A percentile compares a stretch with the other conserved stretches of the same genome.
Evolutionary conservation across 2,329 filamentous ascomycete species (phyloP).

Genomic region (Claviceps capensis): DNA sequence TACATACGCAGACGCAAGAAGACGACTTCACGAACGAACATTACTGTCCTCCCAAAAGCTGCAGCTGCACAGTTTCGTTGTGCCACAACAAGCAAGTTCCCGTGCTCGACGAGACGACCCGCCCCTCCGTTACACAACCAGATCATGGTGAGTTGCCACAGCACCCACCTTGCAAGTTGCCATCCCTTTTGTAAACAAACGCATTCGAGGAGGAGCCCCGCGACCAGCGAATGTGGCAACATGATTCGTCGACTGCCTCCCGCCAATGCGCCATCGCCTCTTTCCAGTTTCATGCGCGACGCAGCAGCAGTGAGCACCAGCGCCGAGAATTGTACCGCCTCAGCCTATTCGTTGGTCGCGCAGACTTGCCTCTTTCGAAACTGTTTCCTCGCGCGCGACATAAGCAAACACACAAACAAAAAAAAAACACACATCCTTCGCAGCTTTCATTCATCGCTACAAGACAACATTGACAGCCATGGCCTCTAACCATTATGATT

Average conservation of each 20-base stretch:
- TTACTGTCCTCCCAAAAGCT: neutral
- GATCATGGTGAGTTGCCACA: slow-evolving; percentile 7
- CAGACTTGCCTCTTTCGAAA: too few species aligned
- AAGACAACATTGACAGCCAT: slow-evolving; percentile 15
- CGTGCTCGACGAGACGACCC: neutral
- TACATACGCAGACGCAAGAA: neutral
- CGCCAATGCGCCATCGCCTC: neutral
- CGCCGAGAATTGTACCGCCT: too few species aligned
- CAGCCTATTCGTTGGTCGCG: too few species aligned
- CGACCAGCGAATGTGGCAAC: slow-evolving; percentile 2
- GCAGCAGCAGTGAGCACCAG: neutral
- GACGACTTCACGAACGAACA: neutral
- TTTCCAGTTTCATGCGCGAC: neutral
- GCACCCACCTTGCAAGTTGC: slow-evolving; percentile 1
- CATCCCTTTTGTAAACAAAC: slow-evolving; percentile 5
- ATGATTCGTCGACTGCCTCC: slow-evolving; percentile 4
- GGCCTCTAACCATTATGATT: slow-evolving; percentile 39
- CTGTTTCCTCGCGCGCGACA: neutral
- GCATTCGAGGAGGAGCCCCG: slow-evolving; percentile 3
- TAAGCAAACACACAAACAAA: neutral
- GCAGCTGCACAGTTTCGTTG: neutral
- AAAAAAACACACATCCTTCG: neutral
- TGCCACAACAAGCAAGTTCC: neutral
- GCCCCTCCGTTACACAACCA: neutral
- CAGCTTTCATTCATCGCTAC: slow-evolving; percentile 1